Evolutionary conservation across 768 basidiomycete species (phyloP).

Genomic region (Tremella fuciformis): DNA sequence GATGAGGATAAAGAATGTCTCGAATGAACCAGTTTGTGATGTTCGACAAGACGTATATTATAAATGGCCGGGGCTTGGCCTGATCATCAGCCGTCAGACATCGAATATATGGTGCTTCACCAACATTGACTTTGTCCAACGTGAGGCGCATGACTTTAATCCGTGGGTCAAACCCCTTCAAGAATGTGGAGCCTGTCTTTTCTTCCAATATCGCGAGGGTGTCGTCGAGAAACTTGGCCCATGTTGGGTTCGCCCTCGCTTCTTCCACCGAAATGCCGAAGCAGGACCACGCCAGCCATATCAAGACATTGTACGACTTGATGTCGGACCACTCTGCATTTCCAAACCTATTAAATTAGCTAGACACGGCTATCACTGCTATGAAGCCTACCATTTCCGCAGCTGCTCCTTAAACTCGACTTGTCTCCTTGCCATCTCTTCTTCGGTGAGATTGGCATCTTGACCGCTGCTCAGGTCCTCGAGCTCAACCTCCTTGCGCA

Average conservation of each 20-base stretch:
- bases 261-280: constrained; percentile 67
- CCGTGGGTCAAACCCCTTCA: constrained; percentile 60
- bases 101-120: constrained; percentile 13
- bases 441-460: constrained; percentile 8
- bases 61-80: constrained; percentile 55
- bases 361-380: background rate
- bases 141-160: constrained; percentile 66
- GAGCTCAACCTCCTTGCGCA: constrained; percentile 34
- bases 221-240: constrained; percentile 60
- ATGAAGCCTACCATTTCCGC: constrained; percentile 44
- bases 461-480: constrained; percentile 24
- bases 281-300: constrained; percentile 82
- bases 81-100: constrained; percentile 3
- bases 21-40: constrained; percentile 32
- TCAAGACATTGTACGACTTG: constrained; percentile 61
- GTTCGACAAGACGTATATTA: constrained; percentile 53
- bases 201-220: constrained; percentile 66
- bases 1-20: constrained; percentile 34
- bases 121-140: constrained; percentile 70
- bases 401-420: constrained; percentile 50
- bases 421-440: constrained; percentile 40
- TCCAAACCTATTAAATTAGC: constrained; percentile 61
- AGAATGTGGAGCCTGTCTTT: constrained; percentile 65
- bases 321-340: constrained; percentile 72
- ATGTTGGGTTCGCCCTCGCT: constrained; percentile 56